Evolutionary conservation across 1,284 basidiomycete genomes (phyloP).

Genomic region (Puccinia polysora): DNA sequence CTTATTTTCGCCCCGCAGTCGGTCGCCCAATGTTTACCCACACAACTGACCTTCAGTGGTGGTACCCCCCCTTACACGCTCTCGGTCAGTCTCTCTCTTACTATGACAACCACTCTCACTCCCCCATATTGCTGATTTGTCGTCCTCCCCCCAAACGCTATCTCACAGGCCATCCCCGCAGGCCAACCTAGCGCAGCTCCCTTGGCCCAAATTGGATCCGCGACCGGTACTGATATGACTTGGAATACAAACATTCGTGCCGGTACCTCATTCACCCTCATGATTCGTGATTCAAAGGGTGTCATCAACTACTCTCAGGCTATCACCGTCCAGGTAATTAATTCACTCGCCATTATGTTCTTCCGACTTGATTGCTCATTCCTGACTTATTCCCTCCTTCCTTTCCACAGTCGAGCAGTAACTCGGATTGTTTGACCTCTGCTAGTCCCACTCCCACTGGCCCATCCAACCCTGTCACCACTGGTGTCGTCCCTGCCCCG

Average conservation of each 20-base stretch:
- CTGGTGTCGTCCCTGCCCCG: no score
- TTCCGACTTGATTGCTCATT: no score
- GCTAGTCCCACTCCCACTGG: no score
- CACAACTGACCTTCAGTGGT: constrained; percentile 39
- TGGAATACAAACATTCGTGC: constrained; percentile 52
- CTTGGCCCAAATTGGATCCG: constrained; percentile 46
- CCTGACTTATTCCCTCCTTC: no score
- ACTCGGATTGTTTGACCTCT: no score
- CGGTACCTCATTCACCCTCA: constrained; percentile 51
- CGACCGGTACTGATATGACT: constrained; percentile 47
- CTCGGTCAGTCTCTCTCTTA: constrained; percentile 40
- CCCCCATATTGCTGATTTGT: neutral
- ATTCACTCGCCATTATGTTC: no score
- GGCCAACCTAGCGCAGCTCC: constrained; percentile 48
- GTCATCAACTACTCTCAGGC: constrained; percentile 29
- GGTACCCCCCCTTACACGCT: constrained; percentile 46
- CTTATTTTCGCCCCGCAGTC: constrained; percentile 15
- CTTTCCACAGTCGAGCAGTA: no score
- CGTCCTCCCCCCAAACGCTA: neutral
- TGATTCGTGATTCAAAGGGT: constrained; percentile 50
- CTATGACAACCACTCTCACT: neutral
- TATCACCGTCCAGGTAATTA: constrained; percentile 33
- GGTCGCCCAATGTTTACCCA: constrained; percentile 45
- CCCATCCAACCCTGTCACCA: no score
- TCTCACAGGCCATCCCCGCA: constrained; percentile 43